phyloP scores from a whole-genome alignment of 768 basidiomycete species.

The Psilocybe subaeruginosa region DNA sequence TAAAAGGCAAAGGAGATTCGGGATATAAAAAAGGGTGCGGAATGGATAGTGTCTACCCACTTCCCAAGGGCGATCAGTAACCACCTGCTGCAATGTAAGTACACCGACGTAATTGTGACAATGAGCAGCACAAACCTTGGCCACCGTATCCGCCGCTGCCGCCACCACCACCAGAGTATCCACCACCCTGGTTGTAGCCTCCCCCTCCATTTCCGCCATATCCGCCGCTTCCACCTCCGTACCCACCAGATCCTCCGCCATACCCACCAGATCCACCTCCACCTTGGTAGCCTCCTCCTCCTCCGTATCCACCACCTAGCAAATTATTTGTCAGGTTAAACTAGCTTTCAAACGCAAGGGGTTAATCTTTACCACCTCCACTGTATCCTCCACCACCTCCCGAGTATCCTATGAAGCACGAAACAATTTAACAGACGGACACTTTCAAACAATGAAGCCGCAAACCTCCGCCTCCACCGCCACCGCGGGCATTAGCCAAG shows the following conservation, averaged over 20 bases:
- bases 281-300: constrained; percentile 23
- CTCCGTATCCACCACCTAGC: constrained; percentile 21
- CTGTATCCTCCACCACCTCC: constrained; percentile 19
- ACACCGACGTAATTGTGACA: neutral
- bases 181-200: constrained; percentile 11
- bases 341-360: too few relatives aligned
- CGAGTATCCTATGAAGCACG: constrained; percentile 25
- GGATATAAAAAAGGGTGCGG: constrained; percentile 5
- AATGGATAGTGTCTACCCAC: neutral
- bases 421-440: constrained; percentile 9
- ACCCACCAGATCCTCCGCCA: constrained; percentile 18
- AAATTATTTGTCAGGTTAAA: constrained; percentile 20
- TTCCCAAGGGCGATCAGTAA: constrained; percentile 15
- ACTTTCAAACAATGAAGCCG: constrained; percentile 10
- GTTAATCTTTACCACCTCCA: neutral
- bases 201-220: neutral
- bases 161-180: constrained; percentile 6
- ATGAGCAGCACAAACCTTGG: constrained; percentile 12
- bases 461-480: constrained; percentile 47
- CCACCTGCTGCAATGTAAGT: constrained; percentile 8
- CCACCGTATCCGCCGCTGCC: constrained; percentile 18
- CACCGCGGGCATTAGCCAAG: constrained; percentile 72
- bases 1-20: constrained; percentile 6
- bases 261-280: constrained; percentile 10
- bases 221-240: constrained; percentile 15